Evolutionary conservation across 225 moss, liverwort and hornwort genomes (phyloP).

Genomic region (Pseudoscleropodium purum): DNA sequence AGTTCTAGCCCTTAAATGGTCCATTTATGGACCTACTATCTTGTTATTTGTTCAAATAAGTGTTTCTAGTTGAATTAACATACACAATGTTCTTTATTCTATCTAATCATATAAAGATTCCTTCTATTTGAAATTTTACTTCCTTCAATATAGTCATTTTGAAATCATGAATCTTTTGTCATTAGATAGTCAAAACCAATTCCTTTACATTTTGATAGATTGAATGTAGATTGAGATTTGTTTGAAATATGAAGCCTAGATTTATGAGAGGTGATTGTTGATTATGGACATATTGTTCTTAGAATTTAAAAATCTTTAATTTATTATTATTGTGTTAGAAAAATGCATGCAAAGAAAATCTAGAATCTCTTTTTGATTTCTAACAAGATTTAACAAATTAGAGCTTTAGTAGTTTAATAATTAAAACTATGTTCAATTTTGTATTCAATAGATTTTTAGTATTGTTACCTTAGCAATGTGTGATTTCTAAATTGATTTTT

Average conservation of each 20-base stretch:
- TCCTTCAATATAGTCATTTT: neutral
- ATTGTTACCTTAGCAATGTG: neutral
- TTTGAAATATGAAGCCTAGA: neutral
- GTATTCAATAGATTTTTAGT: no score
- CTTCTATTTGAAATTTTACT: neutral
- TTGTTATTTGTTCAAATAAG: neutral
- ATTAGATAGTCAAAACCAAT: rapidly evolving
- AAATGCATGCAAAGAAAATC: neutral
- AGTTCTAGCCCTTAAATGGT: no score
- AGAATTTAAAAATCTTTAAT: neutral
- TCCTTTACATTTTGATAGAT: neutral
- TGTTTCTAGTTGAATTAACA: neutral
- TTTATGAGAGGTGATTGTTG: neutral
- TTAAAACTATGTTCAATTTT: neutral
- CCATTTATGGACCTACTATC: no score
- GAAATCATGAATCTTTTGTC: neutral
- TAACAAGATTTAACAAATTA: neutral
- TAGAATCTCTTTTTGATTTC: neutral
- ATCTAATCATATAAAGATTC: neutral
- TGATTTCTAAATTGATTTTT: neutral
- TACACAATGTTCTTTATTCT: no score
- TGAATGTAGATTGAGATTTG: neutral
- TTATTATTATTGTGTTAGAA: neutral
- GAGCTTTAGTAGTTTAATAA: neutral
- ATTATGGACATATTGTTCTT: neutral